These are phyloP conservation scores for Mortierella antarctica DNA, from an alignment of 192 early-diverging fungal species.

Conservation along the genomic window DNA sequence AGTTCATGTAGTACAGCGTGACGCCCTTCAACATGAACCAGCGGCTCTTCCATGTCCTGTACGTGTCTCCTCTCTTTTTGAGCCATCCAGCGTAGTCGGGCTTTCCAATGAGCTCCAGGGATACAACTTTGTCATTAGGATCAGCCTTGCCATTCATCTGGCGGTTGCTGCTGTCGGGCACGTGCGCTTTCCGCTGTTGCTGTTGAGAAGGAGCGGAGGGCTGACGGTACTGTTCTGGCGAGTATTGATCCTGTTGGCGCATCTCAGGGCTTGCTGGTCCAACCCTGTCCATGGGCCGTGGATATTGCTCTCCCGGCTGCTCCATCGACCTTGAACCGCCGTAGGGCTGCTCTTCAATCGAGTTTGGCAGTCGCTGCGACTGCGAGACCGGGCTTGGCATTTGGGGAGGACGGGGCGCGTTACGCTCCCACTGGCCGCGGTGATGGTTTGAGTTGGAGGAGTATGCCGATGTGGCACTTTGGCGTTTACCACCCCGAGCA, in stretches of 20 bases:
- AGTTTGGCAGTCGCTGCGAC: neutral
- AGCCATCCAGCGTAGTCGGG: constrained; percentile 72
- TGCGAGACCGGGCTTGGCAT: constrained; percentile 8
- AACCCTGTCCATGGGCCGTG: constrained; percentile 13
- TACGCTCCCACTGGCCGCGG: constrained; percentile 28
- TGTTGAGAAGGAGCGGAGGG: constrained; percentile 10
- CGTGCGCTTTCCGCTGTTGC: constrained; percentile 35
- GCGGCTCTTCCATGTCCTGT: constrained; percentile 70
- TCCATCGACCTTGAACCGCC: too few species aligned
- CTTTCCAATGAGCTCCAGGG: constrained; percentile 44
- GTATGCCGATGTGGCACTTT: constrained; percentile 37
- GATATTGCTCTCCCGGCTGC: constrained; percentile 7
- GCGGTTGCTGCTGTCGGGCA: constrained; percentile 31
- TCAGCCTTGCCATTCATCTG: constrained; percentile 34
- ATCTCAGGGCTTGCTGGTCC: constrained; percentile 13
- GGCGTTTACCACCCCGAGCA: constrained; percentile 20
- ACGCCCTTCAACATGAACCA: constrained; percentile 71
- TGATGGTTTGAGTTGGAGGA: constrained; percentile 26
- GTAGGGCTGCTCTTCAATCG: too few species aligned
- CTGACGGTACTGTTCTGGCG: neutral
- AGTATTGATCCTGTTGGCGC: constrained; percentile 23
- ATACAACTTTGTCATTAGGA: constrained; percentile 39
- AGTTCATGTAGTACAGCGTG: constrained; percentile 69
- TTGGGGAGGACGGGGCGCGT: constrained; percentile 27
- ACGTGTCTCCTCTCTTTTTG: constrained; percentile 68